Evolutionary conservation across 768 basidiomycete species (phyloP).

Genomic region (Lentinula boryana): DNA sequence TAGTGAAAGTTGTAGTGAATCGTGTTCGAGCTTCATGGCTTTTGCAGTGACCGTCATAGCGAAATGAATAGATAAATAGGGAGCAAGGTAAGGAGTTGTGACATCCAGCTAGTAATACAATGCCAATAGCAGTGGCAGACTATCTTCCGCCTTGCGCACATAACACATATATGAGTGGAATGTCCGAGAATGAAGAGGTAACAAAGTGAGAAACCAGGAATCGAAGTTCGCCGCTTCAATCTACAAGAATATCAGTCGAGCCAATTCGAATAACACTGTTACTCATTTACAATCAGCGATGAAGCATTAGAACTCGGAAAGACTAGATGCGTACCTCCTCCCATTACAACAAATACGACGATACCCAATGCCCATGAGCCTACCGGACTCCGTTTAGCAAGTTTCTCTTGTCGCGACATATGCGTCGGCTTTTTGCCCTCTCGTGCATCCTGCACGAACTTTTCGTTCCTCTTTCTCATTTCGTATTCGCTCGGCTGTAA

Average conservation of each 20-base stretch:
- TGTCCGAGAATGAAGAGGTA: background rate
- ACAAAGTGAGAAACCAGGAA: background rate
- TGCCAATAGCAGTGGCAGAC: background rate
- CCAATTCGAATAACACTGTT: constrained; percentile 70
- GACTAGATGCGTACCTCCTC: constrained; percentile 58
- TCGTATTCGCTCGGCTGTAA: constrained; percentile 76
- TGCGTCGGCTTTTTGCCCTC: constrained; percentile 74
- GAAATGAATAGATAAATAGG: background rate
- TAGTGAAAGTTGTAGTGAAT: background rate
- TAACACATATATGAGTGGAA: background rate
- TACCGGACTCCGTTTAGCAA: constrained; percentile 70
- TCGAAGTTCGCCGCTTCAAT: background rate
- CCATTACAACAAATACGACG: constrained; percentile 72
- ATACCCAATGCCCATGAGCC: constrained; percentile 67
- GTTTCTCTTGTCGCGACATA: constrained; percentile 62
- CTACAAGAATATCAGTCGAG: constrained; percentile 62
- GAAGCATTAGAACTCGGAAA: background rate
- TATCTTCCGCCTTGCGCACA: background rate
- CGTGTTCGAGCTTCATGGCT: background rate
- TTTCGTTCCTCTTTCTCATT: constrained; percentile 71
- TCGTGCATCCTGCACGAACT: constrained; percentile 71
- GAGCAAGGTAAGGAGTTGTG: background rate
- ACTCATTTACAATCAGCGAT: background rate
- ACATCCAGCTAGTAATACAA: constrained; percentile 7
- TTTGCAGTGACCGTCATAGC: background rate